phyloP scores from a whole-genome alignment of 202 grass and related monocot species.

The Miscanthus sacchariflorus region DNA sequence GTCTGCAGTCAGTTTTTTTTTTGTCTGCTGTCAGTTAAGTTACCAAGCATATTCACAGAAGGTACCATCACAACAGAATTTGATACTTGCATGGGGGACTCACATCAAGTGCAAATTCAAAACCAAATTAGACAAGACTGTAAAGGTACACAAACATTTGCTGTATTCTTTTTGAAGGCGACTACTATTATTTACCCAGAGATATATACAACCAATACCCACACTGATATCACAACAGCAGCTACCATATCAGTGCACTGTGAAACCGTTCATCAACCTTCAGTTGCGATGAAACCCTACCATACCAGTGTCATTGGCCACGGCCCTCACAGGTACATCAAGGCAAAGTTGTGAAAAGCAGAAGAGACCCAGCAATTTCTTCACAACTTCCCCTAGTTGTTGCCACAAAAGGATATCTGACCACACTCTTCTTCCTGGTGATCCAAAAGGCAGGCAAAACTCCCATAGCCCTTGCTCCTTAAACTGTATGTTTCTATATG shows the following conservation, averaged over 20 bases:
- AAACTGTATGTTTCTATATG: slow-evolving; percentile 11
- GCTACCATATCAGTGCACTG: background rate
- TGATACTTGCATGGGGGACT: background rate
- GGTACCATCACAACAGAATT: background rate
- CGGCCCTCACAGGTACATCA: background rate
- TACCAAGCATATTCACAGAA: background rate
- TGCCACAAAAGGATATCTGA: slow-evolving; percentile 6
- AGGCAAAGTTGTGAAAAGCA: background rate
- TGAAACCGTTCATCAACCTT: slow-evolving; percentile 36
- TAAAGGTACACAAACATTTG: slow-evolving; percentile 14
- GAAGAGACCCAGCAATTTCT: background rate
- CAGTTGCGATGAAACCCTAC: background rate
- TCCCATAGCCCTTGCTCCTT: background rate
- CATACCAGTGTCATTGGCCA: background rate
- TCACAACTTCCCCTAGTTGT: background rate
- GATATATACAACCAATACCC: slow-evolving; percentile 31
- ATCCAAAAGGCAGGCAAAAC: slow-evolving; percentile 13
- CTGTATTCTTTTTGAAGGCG: background rate
- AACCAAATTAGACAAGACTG: background rate
- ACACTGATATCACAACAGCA: slow-evolving; percentile 22
- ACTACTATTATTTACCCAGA: slow-evolving; percentile 28
- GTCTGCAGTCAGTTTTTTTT: too few relatives aligned
- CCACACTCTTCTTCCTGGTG: background rate
- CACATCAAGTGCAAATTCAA: background rate
- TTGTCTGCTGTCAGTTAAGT: background rate